phyloP scores from a whole-genome alignment of 176 grass and related monocot genomes.

The Zizania latifolia region DNA sequence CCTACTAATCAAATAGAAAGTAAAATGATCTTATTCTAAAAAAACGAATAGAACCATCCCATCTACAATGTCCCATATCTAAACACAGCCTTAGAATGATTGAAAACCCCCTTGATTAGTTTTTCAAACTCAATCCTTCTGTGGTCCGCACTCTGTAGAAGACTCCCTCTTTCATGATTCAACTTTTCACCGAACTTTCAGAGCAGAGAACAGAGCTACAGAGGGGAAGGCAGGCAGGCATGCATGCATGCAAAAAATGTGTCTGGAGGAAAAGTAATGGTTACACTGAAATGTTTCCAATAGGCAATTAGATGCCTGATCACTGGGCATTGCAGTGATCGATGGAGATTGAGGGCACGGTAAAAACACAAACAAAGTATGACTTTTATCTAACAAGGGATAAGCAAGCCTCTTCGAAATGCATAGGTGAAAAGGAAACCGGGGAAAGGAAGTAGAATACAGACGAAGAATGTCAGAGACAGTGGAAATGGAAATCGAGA shows the following conservation, averaged over 20 bases:
- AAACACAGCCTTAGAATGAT: too few relatives aligned
- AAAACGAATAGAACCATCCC: too few relatives aligned
- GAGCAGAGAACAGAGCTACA: not conserved
- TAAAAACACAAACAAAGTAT: not conserved
- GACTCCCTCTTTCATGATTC: not conserved
- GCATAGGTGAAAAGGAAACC: not conserved
- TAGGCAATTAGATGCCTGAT: not conserved
- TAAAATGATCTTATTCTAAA: too few relatives aligned
- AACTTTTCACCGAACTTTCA: slow-evolving; percentile 42
- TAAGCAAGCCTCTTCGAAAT: too few relatives aligned
- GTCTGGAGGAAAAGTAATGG: not conserved
- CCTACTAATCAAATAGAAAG: too few relatives aligned
- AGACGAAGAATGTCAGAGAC: not conserved
- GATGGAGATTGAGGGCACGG: too few relatives aligned
- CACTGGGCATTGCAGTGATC: not conserved
- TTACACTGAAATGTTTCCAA: not conserved
- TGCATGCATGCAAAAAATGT: slow-evolving; percentile 13
- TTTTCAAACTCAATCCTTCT: too few relatives aligned
- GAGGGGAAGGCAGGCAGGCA: not conserved
- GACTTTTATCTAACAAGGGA: not conserved
- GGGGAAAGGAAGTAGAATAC: not conserved
- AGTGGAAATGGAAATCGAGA: not conserved
- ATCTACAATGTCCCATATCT: too few relatives aligned
- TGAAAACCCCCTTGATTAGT: not conserved
- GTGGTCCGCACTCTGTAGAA: not conserved